Conservation (phyloP, 352 stramenopile genomes). For the Saprolegnia parasitica region DNA sequence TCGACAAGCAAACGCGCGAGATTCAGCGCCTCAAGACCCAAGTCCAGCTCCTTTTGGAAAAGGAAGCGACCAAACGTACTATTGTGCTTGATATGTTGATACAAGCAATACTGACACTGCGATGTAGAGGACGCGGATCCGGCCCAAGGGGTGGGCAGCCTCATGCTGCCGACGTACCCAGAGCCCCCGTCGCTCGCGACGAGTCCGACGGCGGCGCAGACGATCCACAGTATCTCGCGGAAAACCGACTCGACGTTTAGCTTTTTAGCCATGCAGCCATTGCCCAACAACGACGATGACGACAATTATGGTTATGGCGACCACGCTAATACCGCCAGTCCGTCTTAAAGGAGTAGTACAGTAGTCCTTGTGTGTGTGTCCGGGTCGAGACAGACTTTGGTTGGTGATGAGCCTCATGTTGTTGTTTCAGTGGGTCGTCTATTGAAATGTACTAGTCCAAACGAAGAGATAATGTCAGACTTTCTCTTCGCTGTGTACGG, state of each 20-base stretch:
- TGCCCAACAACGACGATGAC: neutral
- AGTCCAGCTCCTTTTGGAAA: constrained; percentile 54
- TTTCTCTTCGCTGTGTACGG: too few species aligned
- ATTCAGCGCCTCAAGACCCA: constrained; percentile 64
- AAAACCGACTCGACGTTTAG: constrained; percentile 7
- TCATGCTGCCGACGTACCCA: neutral
- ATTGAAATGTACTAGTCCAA: too few species aligned
- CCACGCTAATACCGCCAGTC: neutral
- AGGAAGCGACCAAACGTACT: constrained; percentile 32
- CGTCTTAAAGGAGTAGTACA: neutral
- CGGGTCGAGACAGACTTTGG: too few species aligned
- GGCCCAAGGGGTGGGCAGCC: neutral
- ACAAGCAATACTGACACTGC: too few species aligned
- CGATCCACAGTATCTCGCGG: constrained; percentile 21
- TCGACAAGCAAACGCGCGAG: constrained; percentile 60
- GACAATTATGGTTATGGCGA: neutral
- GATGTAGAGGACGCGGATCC: neutral
- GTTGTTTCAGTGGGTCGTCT: too few species aligned
- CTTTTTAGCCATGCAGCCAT: constrained; percentile 1
- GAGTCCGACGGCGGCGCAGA: neutral
- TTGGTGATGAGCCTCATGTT: too few species aligned
- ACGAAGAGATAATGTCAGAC: too few species aligned
- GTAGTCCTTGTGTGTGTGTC: too few species aligned
- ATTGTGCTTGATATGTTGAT: neutral
- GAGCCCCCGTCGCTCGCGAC: neutral